Base-by-base conservation (phyloP, 2,329 filamentous ascomycete species). In the Coniochaeta sp. region DNA sequence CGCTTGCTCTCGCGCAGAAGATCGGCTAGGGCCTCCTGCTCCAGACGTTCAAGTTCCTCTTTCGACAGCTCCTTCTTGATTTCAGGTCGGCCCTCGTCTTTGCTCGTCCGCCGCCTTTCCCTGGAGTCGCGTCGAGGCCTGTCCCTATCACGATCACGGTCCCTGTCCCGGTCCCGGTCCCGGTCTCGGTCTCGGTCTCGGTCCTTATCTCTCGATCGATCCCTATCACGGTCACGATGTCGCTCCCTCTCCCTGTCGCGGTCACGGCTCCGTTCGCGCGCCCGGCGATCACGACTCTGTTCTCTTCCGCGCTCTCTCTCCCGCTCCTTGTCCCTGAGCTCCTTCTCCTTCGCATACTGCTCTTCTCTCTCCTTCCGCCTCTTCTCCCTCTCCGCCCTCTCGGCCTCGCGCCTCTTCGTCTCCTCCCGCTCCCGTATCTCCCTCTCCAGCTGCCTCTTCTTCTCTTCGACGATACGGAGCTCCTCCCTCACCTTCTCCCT, bases 401-500 rank as follows among this genome's bases (percentile, higher is more conserved):
- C 72, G 22, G 69, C 70, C 55, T 74, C 73, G 3, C 69, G 68
- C 40, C 68, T 67, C 60, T 69, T 71, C 36, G 62, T 60, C 19
- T 71, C 70, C 72, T 79, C 69, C 74, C 77, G 68, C 70, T 79
- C 67, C 73, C 80, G 81, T 73, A 83, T 80, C 68, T 87, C 81
- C 28, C 76, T 77, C 44, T 82, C 81, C 50, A 85, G 82, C 59
- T 81, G 79, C 30, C 77, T 77, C 67, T 85, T 85, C 71, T 87
- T 83, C 68, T 83, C 86, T 59, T 87, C 81, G 36, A 84, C 82
- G 52, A 78, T 79, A 58, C 81, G 78, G 19, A 87, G 75, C 65
- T 87, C 83, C 55, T 86, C 82, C 59, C 86, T 80, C 10, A 86
- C 77, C 36, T 80, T 80, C 62, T 87, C 84, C 12, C 89, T 83